A percentile compares a stretch with the other conserved stretches of the same genome.
These are phyloP conservation scores for Dictyostelium capitatum DNA, from an alignment of 78 protist species.

Conservation along the genomic window DNA sequence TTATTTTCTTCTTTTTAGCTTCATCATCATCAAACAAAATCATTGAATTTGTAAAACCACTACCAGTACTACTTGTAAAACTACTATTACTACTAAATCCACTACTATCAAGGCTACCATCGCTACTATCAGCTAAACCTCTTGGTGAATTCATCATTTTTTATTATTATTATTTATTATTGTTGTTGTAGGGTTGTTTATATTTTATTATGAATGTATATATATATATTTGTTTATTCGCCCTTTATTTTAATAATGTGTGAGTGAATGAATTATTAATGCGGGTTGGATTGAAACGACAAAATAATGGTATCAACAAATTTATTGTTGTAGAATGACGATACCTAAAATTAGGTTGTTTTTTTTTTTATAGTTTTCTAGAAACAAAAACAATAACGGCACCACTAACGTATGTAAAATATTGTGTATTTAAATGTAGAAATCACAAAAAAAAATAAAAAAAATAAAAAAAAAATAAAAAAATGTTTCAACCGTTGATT, in stretches of 20 bases:
- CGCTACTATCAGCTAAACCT: slow-evolving; percentile 10
- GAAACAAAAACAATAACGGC: no score
- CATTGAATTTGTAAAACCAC: slow-evolving; percentile 18
- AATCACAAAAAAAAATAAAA: no score
- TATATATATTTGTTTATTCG: background rate
- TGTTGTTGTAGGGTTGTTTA: background rate
- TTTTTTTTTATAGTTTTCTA: background rate
- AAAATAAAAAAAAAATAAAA: no score
- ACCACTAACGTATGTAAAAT: no score
- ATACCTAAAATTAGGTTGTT: background rate
- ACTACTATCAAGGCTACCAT: slow-evolving; percentile 27
- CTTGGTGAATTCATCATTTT: slow-evolving; percentile 19
- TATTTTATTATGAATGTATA: background rate
- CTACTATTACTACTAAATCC: slow-evolving; percentile 8
- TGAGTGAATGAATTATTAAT: background rate
- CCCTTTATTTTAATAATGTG: background rate
- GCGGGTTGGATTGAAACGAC: background rate
- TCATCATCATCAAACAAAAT: slow-evolving; percentile 33
- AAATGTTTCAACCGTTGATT: background rate
- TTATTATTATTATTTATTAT: background rate
- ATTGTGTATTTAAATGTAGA: no score
- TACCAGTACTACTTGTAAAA: slow-evolving; percentile 1
- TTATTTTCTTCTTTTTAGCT: slow-evolving; percentile 25
- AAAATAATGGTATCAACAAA: background rate
- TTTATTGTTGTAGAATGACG: background rate